A percentile compares a stretch with the other conserved stretches of the same genome.
phyloP scores from a whole-genome alignment of 306 rosid species.

The Glycyrrhiza uralensis region DNA sequence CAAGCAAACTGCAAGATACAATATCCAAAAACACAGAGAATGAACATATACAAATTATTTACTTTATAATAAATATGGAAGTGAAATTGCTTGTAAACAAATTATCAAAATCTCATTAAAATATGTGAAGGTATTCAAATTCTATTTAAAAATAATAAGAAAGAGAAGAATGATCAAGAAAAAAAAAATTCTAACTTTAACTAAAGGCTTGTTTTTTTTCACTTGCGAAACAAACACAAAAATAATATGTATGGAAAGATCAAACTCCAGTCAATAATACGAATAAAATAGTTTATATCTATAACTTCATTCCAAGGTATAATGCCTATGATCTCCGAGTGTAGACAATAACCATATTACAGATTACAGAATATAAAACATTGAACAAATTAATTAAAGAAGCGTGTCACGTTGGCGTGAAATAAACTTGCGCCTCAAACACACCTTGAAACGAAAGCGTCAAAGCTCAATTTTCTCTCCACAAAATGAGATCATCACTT shows the following conservation, averaged over 20 bases:
- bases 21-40: neutral
- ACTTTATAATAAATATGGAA: too few species aligned
- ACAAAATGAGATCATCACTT: neutral
- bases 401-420: neutral
- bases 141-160: too few species aligned
- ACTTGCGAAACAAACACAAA: neutral
- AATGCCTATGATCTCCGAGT: neutral
- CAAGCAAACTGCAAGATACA: neutral
- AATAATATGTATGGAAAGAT: neutral
- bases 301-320: neutral
- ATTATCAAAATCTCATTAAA: too few species aligned
- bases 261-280: neutral
- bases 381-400: neutral
- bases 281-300: neutral
- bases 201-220: neutral
- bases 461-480: neutral
- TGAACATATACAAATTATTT: too few species aligned
- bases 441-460: neutral
- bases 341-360: neutral
- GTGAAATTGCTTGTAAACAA: too few species aligned
- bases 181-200: neutral
- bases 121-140: too few species aligned
- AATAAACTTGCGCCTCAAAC: neutral
- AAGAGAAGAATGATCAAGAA: too few species aligned
- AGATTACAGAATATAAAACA: slow-evolving; percentile 1